phyloP scores from a whole-genome alignment of 2,329 filamentous ascomycete species.

The Aspergillus piperis region DNA sequence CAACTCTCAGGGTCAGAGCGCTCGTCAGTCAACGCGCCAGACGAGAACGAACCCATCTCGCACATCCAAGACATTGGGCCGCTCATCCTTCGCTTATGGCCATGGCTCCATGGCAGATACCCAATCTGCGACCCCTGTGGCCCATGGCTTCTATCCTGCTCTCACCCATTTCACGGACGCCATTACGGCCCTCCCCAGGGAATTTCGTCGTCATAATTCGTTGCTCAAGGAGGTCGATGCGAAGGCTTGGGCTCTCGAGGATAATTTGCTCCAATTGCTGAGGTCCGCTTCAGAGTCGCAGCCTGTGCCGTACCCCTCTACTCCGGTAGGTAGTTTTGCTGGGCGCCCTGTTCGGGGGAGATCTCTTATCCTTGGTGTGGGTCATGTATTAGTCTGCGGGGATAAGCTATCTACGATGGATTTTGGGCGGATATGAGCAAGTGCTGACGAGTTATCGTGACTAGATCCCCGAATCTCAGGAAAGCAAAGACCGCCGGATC shows the following conservation, averaged over 20 bases:
- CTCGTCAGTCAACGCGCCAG: constrained; percentile 45
- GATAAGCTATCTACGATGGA: not conserved
- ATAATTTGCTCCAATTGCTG: constrained; percentile 75
- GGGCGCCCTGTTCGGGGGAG: constrained; percentile 12
- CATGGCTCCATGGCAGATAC: constrained; percentile 32
- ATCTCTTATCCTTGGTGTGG: constrained; percentile 28
- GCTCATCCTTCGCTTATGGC: constrained; percentile 44
- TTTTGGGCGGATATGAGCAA: no score
- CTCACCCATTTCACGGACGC: constrained; percentile 82
- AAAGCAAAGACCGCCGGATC: constrained; percentile 56
- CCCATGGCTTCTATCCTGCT: constrained; percentile 62
- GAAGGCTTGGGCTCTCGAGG: constrained; percentile 87
- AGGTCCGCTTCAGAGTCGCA: constrained; percentile 40
- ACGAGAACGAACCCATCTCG: constrained; percentile 53
- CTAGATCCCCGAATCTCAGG: constrained; percentile 37
- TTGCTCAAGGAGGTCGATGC: constrained; percentile 96
- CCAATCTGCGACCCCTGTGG: constrained; percentile 33
- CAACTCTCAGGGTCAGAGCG: constrained; percentile 31
- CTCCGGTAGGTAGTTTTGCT: constrained; percentile 37
- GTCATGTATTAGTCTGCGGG: constrained; percentile 13
- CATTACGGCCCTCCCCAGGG: constrained; percentile 87
- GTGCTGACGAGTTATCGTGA: not conserved
- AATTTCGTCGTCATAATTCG: constrained; percentile 93
- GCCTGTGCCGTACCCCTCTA: constrained; percentile 34
- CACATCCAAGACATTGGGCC: constrained; percentile 48